phyloP scores from a whole-genome alignment of 2,329 filamentous ascomycete genomes.

The Trichoderma sp. region DNA sequence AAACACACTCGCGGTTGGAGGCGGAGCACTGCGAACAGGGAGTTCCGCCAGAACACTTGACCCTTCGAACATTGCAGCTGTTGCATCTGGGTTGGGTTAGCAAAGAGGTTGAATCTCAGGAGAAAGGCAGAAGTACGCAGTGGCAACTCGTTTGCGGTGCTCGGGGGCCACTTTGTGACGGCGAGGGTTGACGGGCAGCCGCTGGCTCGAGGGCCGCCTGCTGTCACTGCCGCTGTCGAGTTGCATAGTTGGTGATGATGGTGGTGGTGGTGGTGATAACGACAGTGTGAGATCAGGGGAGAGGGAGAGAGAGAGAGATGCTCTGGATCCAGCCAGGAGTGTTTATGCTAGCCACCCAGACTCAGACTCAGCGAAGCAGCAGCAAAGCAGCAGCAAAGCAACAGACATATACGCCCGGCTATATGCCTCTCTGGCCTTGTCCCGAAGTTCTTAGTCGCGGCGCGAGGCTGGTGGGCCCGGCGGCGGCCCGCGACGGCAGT shows the following conservation, averaged over 20 bases:
- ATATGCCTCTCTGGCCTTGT: neutral
- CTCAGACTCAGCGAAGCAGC: neutral
- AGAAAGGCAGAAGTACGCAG: slow-evolving; percentile 39
- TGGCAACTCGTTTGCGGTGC: slow-evolving; percentile 50
- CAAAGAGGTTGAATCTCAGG: neutral
- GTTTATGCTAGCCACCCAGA: neutral
- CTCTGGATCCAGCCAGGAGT: neutral
- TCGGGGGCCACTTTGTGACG: slow-evolving; percentile 50
- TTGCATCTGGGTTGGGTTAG: slow-evolving; percentile 45
- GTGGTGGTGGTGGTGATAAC: neutral
- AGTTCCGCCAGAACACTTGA: slow-evolving; percentile 53
- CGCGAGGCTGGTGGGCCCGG: neutral
- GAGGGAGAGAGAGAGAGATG: neutral
- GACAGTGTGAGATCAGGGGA: neutral
- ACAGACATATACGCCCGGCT: neutral
- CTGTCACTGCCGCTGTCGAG: slow-evolving; percentile 31
- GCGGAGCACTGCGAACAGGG: slow-evolving; percentile 50
- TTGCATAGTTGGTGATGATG: slow-evolving; percentile 29
- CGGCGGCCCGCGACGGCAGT: neutral
- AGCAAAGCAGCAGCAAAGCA: neutral
- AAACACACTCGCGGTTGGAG: slow-evolving; percentile 48
- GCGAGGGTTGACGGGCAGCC: slow-evolving; percentile 53
- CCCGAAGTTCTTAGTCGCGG: neutral
- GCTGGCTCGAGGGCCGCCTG: slow-evolving; percentile 31
- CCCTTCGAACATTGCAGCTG: slow-evolving; percentile 53